Evolutionary conservation across 2,329 filamentous ascomycete species (phyloP).

Genomic region (Xylaria sp.): DNA sequence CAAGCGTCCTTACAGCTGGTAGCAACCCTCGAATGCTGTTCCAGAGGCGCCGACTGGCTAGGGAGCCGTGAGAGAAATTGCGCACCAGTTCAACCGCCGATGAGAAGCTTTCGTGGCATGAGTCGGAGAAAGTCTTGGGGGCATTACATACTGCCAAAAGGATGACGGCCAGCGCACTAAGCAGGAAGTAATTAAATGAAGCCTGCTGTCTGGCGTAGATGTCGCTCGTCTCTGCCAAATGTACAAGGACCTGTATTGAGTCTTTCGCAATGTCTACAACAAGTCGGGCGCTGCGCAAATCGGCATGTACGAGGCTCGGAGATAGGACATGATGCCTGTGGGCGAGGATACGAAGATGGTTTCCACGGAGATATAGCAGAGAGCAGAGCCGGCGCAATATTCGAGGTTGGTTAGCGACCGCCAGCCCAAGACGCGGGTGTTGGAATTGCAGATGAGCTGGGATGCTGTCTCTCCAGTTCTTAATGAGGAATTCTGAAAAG

Average conservation of each 20-base stretch:
- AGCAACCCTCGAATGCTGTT: slow-evolving; percentile 8
- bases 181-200: slow-evolving; percentile 7
- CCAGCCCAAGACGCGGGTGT: not conserved
- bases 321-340: slow-evolving; percentile 2
- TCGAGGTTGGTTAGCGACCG: not conserved
- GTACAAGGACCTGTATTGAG: slow-evolving; percentile 8
- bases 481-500: not conserved
- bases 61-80: not conserved
- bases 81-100: slow-evolving; percentile 2
- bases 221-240: slow-evolving; percentile 8
- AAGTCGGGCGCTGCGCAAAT: not conserved
- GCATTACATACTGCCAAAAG: slow-evolving; percentile 10
- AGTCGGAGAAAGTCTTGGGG: slow-evolving; percentile 3
- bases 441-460: slow-evolving; percentile 1
- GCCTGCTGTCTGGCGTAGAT: slow-evolving; percentile 6
- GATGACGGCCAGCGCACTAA: slow-evolving; percentile 4
- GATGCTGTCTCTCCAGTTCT: not conserved
- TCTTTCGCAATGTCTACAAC: slow-evolving; percentile 1
- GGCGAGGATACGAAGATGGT: slow-evolving; percentile 1
- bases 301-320: not conserved
- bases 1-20: slow-evolving; percentile 2
- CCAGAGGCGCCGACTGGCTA: slow-evolving; percentile 8
- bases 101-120: slow-evolving; percentile 4
- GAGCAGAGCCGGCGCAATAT: not conserved
- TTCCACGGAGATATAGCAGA: not conserved